Base-by-base conservation (phyloP, 495 filamentous ascomycete species). In the Xylona heveae region DNA sequence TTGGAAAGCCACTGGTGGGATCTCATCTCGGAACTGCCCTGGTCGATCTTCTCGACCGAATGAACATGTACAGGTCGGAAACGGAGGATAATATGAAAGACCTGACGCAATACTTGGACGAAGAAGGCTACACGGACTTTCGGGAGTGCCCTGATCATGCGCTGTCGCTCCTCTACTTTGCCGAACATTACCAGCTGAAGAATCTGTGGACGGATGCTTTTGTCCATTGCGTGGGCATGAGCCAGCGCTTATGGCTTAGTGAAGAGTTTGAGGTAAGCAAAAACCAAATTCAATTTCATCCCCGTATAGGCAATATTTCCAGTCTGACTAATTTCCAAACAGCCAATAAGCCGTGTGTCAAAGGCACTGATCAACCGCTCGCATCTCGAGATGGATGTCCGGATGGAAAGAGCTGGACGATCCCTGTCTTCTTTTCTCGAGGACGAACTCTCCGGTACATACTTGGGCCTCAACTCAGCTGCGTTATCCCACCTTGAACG, bases 151-250 rank as follows among this genome's bases (percentile, higher is more conserved):
- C 64, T 0, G 60, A 64, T 36, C 63, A 77, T 46, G 63, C 72
- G 5, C 40, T 75, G 5, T 68, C 61, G 3, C 45, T 66, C 25
- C 53, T 78, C 2, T 60, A 56, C 26, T 62, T 74, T 26, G 66
- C 72, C n/a, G 73, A 78, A 38, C 48, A 54, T 29, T 65, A 61
- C 35, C 53, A 58, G 33, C 42, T 72, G 14, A 55, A 45, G 23
- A 55, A 64, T 16, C 42, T 72, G 15, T 78, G 70, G 55, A 62
- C 61, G 9, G 59, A 73, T 39, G 64, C 71, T 1, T 74, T 76
- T 44, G 64, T 58, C 7, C 73, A 78, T 38, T 74, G 71, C 41
- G 61, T 63, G 22, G 73, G 72, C 30, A 77, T 77, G 74, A 61
- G 54, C 39, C 64, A 70, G 13, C 48, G 46, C 12, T 37, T 78